phyloP scores from a whole-genome alignment of 352 stramenopile genomes.

The Saprolegnia diclina region DNA sequence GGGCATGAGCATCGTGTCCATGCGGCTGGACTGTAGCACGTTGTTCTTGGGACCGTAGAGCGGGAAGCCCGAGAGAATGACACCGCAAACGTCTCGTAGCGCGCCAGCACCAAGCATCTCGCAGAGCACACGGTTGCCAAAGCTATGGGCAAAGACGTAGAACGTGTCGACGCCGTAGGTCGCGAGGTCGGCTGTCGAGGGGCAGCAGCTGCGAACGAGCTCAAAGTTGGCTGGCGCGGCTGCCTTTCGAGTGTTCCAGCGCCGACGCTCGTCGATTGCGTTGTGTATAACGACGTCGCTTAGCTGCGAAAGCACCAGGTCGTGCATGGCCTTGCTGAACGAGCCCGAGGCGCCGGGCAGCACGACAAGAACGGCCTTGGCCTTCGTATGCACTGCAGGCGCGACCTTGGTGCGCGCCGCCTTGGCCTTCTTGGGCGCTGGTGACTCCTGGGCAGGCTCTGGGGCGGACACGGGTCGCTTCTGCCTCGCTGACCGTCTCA shows the following conservation, averaged over 20 bases:
- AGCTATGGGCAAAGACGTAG: neutral
- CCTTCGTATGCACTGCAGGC: neutral
- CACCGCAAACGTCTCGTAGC: neutral
- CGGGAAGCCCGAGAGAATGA: neutral
- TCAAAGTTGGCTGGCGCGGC: neutral
- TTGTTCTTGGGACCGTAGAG: conserved; percentile 1
- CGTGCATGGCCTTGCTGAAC: neutral
- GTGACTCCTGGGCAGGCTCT: no score
- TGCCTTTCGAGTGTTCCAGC: neutral
- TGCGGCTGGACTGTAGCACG: neutral
- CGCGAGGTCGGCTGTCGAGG: neutral
- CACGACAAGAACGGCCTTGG: neutral
- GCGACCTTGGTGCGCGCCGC: neutral
- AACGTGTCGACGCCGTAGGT: neutral
- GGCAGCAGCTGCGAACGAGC: neutral
- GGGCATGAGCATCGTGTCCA: neutral
- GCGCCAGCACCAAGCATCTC: neutral
- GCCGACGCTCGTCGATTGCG: neutral
- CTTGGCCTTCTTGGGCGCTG: no score
- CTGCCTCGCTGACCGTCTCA: no score
- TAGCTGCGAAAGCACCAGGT: neutral
- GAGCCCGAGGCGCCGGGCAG: neutral
- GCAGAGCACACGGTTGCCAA: neutral
- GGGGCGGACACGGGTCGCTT: no score
- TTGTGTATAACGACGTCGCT: neutral